phyloP scores from a whole-genome alignment of 306 rosid species.

The Acacia confusa region DNA sequence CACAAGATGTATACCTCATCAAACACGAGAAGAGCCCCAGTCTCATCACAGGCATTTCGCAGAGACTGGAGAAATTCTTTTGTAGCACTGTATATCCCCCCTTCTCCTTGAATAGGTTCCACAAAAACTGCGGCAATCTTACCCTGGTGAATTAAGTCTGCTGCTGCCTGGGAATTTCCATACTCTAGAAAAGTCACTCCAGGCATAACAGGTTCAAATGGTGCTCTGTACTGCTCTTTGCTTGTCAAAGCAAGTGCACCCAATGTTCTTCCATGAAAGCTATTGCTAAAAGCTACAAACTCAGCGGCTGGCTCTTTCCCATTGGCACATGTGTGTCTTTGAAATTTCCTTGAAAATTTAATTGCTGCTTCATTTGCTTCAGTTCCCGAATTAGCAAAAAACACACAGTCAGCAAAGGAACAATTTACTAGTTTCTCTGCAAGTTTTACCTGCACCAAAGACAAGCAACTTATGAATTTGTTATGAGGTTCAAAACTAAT shows the following conservation, averaged over 20 bases:
- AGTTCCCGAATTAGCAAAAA: slow-evolving; percentile 87
- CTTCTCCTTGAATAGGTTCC: slow-evolving; percentile 97
- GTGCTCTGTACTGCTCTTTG: slow-evolving; percentile 81
- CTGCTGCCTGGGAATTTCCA: slow-evolving; percentile 71
- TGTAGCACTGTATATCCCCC: slow-evolving; percentile 83
- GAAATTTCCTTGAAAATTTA: slow-evolving; percentile 86
- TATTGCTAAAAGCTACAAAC: slow-evolving; percentile 75
- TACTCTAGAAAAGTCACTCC: slow-evolving; percentile 85
- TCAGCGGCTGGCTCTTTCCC: slow-evolving; percentile 59
- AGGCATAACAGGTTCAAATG: slow-evolving; percentile 96
- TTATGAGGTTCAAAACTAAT: slow-evolving; percentile 5
- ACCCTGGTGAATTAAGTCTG: slow-evolving; percentile 55
- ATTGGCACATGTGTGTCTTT: slow-evolving; percentile 52
- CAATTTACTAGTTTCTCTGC: slow-evolving; percentile 66
- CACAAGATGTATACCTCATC: slow-evolving; percentile 67
- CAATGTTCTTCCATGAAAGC: slow-evolving; percentile 94
- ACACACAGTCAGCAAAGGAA: slow-evolving; percentile 91
- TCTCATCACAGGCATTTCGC: slow-evolving; percentile 75
- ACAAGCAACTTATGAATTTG: slow-evolving; percentile 6
- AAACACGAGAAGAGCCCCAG: slow-evolving; percentile 78
- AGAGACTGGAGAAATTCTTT: slow-evolving; percentile 77
- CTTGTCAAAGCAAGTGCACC: slow-evolving; percentile 97
- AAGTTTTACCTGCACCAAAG: slow-evolving; percentile 70
- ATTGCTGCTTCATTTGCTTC: slow-evolving; percentile 97
- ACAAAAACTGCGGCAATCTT: slow-evolving; percentile 86